Conservation (phyloP, 306 rosid genomes). For the Pueraria montana region DNA sequence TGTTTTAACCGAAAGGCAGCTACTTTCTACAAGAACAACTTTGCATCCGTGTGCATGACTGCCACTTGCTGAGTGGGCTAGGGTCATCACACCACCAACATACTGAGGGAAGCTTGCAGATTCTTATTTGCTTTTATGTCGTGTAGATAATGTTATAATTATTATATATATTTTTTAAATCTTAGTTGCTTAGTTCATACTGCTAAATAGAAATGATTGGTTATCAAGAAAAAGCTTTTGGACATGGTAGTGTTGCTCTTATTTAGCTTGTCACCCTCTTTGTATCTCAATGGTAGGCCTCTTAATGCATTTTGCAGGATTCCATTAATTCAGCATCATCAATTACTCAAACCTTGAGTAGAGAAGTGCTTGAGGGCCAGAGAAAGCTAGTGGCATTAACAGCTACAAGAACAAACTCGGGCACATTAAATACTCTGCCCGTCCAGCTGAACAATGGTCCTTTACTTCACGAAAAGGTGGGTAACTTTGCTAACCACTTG, state of each 20-base stretch:
- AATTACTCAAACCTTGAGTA: slow-evolving; percentile 79
- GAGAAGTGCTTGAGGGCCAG: slow-evolving; percentile 93
- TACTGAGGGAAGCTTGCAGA: slow-evolving; percentile 10
- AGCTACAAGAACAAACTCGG: slow-evolving; percentile 72
- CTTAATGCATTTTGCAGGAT: slow-evolving; percentile 71
- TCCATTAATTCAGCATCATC: slow-evolving; percentile 85
- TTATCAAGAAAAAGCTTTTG: not conserved
- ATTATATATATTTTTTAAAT: not conserved
- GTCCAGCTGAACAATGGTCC: slow-evolving; percentile 85
- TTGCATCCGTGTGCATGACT: not conserved
- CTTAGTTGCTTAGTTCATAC: not conserved
- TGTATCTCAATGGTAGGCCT: slow-evolving; percentile 26
- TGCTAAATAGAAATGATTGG: slow-evolving; percentile 9
- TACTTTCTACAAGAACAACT: not conserved
- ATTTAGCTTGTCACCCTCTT: slow-evolving; percentile 21
- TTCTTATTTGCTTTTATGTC: not conserved
- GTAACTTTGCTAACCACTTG: slow-evolving; percentile 13
- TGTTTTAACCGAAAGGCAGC: not conserved
- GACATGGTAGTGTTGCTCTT: slow-evolving; percentile 7
- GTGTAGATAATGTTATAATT: not conserved
- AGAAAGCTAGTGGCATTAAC: slow-evolving; percentile 86
- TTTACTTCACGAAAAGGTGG: slow-evolving; percentile 88
- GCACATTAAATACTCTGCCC: slow-evolving; percentile 74
- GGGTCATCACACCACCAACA: slow-evolving; percentile 13
- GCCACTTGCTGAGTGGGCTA: slow-evolving; percentile 25